phyloP scores from a whole-genome alignment of 1,284 basidiomycete species.

The Albatrellus sp. region DNA sequence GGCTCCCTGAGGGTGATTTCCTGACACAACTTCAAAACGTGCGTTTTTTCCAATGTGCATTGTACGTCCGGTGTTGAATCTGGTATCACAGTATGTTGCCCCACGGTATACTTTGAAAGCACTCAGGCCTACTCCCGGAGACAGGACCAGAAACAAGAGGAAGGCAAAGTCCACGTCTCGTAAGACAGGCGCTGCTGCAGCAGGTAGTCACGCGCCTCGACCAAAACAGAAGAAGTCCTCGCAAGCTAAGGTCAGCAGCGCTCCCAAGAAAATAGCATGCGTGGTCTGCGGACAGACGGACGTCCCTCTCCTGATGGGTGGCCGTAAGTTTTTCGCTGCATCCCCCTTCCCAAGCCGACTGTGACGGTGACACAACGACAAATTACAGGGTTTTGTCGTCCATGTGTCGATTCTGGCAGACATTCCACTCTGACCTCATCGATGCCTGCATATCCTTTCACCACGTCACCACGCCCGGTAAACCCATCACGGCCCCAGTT shows the following conservation, averaged over 20 bases:
- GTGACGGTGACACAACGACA: slow-evolving; percentile 4
- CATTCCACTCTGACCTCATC: background rate
- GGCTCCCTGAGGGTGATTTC: slow-evolving; percentile 39
- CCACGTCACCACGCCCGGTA: background rate
- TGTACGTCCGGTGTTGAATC: no score
- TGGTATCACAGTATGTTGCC: slow-evolving; percentile 27
- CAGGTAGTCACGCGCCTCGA: slow-evolving; percentile 5
- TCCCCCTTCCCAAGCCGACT: background rate
- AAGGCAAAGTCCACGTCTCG: slow-evolving; percentile 16
- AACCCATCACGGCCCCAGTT: background rate
- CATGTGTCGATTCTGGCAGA: slow-evolving; percentile 29
- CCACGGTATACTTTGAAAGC: slow-evolving; percentile 39
- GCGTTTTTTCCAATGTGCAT: slow-evolving; percentile 10
- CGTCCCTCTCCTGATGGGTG: slow-evolving; percentile 60
- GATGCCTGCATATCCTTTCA: background rate
- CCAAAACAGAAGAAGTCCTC: slow-evolving; percentile 14
- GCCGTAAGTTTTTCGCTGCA: slow-evolving; percentile 34
- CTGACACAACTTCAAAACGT: slow-evolving; percentile 48
- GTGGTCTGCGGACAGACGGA: slow-evolving; percentile 46
- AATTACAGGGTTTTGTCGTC: slow-evolving; percentile 22
- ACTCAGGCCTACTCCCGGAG: slow-evolving; percentile 27
- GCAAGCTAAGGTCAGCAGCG: slow-evolving; percentile 16
- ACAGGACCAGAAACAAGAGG: slow-evolving; percentile 16
- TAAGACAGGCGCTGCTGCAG: slow-evolving; percentile 13
- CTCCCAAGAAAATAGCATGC: slow-evolving; percentile 34